Percentiles rank a stretch among this genome's conserved stretches.
These are phyloP conservation scores for Rossbeevera mucosa DNA, from an alignment of 768 basidiomycete genomes.

Conservation along the genomic window DNA sequence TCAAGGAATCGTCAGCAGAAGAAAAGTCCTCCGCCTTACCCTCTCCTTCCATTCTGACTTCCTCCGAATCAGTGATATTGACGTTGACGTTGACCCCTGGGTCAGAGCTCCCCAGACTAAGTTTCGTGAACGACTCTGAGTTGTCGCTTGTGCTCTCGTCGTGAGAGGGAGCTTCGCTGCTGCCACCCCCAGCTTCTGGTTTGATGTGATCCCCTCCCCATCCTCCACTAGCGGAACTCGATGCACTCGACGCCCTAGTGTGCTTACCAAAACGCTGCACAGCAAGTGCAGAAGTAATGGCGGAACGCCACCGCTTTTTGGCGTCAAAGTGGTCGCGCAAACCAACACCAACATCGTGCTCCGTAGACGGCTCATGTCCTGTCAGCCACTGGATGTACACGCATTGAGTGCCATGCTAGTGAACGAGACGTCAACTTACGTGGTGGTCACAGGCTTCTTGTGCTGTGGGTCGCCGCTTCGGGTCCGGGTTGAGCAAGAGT, in stretches of 20 bases:
- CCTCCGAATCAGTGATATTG: constrained; percentile 33
- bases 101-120: constrained; percentile 28
- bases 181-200: constrained; percentile 23
- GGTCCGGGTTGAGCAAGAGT: constrained; percentile 65
- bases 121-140: constrained; percentile 21
- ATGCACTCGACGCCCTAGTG: constrained; percentile 24
- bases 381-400: constrained; percentile 61
- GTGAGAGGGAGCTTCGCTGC: constrained; percentile 34
- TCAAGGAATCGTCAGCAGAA: constrained; percentile 18
- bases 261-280: constrained; percentile 30
- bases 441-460: constrained; percentile 62
- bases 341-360: constrained; percentile 69
- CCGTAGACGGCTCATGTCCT: constrained; percentile 54
- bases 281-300: constrained; percentile 52
- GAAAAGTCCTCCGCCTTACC: constrained; percentile 23
- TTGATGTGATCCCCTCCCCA: constrained; percentile 34
- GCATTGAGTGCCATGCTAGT: background rate
- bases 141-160: constrained; percentile 25
- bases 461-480: constrained; percentile 67
- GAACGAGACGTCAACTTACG: constrained; percentile 36
- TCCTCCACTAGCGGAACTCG: constrained; percentile 32
- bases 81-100: constrained; percentile 41
- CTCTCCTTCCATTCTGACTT: constrained; percentile 17
- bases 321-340: constrained; percentile 83
- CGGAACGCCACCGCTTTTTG: constrained; percentile 65